Evolutionary conservation across 495 filamentous ascomycete genomes (phyloP).

Genomic region (Penicillium fimorum): DNA sequence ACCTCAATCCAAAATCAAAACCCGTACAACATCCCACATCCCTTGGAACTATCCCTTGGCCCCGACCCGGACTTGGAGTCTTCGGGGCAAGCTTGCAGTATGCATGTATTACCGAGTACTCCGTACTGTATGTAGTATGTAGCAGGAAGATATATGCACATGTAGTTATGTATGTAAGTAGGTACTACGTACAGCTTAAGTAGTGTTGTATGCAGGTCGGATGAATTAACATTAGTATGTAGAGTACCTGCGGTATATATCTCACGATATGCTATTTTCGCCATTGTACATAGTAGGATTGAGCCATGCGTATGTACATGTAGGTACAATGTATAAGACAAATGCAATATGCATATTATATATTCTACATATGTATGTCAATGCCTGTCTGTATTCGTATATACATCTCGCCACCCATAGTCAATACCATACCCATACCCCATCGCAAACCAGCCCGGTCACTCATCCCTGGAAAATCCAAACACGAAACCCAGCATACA

Average conservation of each 20-base stretch:
- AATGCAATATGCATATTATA: no score
- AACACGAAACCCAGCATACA: background rate
- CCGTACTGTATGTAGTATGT: background rate
- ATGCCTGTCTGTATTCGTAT: no score
- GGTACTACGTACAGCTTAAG: background rate
- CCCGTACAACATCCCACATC: slow-evolving; percentile 1
- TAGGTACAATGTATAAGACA: background rate
- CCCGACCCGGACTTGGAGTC: background rate
- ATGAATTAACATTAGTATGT: background rate
- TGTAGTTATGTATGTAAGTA: no score
- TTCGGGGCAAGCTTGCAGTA: background rate
- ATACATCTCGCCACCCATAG: no score
- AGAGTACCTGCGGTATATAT: background rate
- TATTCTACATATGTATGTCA: no score
- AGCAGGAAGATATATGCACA: background rate
- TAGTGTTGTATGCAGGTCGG: background rate
- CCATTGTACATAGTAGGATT: background rate
- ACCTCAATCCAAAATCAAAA: background rate
- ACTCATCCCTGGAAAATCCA: background rate
- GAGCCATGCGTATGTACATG: background rate
- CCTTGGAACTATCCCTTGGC: background rate
- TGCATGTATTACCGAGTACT: background rate
- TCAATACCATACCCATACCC: background rate
- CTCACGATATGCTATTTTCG: background rate
- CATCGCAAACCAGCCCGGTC: background rate